Percentiles rank a stretch among this genome's conserved stretches.
Evolutionary conservation across 768 basidiomycete species (phyloP).

Genomic region (Gloeostereum incarnatum): DNA sequence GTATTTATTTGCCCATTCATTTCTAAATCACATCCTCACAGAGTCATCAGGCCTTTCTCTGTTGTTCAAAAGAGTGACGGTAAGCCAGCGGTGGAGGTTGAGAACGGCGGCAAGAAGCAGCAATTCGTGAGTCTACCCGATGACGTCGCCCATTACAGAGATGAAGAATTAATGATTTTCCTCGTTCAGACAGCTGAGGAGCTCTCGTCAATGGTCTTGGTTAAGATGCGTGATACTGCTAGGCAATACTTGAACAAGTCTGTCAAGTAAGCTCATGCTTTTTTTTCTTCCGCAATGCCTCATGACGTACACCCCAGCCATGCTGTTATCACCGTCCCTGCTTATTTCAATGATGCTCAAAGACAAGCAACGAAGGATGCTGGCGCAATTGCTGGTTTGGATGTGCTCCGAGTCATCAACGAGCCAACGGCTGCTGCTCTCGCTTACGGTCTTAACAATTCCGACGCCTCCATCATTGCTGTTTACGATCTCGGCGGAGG

Average conservation of each 20-base stretch:
- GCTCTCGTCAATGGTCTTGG: constrained; percentile 78
- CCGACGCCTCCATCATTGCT: constrained; percentile 81
- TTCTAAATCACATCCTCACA: no score
- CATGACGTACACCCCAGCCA: constrained; percentile 35
- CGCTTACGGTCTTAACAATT: constrained; percentile 94
- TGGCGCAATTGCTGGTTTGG: constrained; percentile 94
- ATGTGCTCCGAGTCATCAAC: constrained; percentile 97
- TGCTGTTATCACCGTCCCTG: constrained; percentile 92
- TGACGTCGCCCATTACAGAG: no score
- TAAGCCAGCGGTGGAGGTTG: constrained; percentile 75
- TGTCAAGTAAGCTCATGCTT: constrained; percentile 67
- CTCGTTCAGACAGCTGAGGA: constrained; percentile 72
- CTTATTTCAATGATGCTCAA: constrained; percentile 99
- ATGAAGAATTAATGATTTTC: no score
- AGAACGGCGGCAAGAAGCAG: constrained; percentile 79
- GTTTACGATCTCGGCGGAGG: constrained; percentile 99
- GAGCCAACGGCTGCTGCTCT: constrained; percentile 98
- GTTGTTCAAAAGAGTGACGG: constrained; percentile 66
- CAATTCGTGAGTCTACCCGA: constrained; percentile 60
- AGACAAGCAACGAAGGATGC: constrained; percentile 98
- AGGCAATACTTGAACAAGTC: constrained; percentile 89
- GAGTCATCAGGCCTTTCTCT: constrained; percentile 79
- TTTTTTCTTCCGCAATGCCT: neutral
- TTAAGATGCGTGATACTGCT: constrained; percentile 95
- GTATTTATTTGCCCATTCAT: no score